Evolutionary conservation across 1,284 basidiomycete species (phyloP), one percentile per base, ranked within the genome.

Genomic region (Trichosporon coremiiforme): DNA sequence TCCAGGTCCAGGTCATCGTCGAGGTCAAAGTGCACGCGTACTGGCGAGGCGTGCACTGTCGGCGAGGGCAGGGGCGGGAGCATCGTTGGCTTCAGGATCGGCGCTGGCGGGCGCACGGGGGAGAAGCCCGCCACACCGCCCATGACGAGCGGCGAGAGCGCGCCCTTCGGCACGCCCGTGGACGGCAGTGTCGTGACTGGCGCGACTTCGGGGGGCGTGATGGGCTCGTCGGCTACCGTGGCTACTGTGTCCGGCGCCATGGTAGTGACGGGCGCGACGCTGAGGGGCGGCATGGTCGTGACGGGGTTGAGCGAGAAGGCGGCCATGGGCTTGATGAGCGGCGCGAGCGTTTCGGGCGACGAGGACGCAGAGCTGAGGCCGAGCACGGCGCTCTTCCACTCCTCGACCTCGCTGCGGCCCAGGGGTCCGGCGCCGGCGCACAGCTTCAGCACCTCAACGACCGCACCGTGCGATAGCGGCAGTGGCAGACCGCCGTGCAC

Each of bases 371-470:
- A 15, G 53, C 22, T 29, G 13, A 62, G 29, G 57, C 57, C 57
- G 29, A 62, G 57, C 4, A 62, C 57, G 57, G 57, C 57, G 3
- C 20, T 33, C 29, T 62, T 62, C 57, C 57, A 62, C 57, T 33
- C 57, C 57, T 62, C 57, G 29, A 62, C 12, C 57, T 62, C 57
- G 57, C 17, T 15, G 29, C 31, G 29, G 31, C 57, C 57, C 2
- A 62, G 17, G 15, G 57, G 57, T 2, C 57, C 57, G 7, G 57
- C 57, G 17, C 17, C 8, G 29, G 57, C 57, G 31, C 57, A 62
- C 2, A 62, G 57, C 57, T 62, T 62, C 15, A 62, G 57, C 29
- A 62, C 57, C 57, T 62, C 57, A 15, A 62, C 57, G 57, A 62
- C 57, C 12, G 57, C 57, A 29, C 7, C n/a, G 29, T 62, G 57